A percentile compares a stretch with the other conserved stretches of the same genome.
Evolutionary conservation across 73 alveolate genomes (phyloP).

Genomic region (Paramecium biaurelia): DNA sequence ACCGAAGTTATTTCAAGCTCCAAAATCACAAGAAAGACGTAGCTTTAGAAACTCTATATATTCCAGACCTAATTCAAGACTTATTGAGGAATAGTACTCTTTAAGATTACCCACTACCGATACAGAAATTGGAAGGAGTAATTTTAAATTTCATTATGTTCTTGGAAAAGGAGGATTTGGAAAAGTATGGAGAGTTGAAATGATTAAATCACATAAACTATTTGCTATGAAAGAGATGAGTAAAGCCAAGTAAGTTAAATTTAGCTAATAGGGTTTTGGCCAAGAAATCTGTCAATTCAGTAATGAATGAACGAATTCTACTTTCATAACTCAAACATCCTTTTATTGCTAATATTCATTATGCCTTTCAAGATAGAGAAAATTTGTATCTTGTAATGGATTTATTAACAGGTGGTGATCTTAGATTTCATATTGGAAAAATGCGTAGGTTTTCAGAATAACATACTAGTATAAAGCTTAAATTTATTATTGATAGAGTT

Average conservation of each 20-base stretch:
- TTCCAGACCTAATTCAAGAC: not conserved
- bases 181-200: conserved; percentile 80
- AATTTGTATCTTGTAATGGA: conserved; percentile 78
- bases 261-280: conserved; percentile 69
- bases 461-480: conserved; percentile 70
- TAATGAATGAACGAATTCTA: conserved; percentile 80
- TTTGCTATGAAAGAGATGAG: conserved; percentile 83
- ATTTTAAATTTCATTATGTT: conserved; percentile 41
- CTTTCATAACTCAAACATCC: conserved; percentile 78
- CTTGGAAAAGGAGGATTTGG: conserved; percentile 55
- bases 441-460: conserved; percentile 70
- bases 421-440: conserved; percentile 73
- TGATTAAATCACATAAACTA: conserved; percentile 67
- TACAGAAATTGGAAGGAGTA: not conserved
- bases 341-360: conserved; percentile 81
- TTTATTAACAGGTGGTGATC: conserved; percentile 79
- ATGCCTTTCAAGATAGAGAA: conserved; percentile 82
- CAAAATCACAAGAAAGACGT: not conserved
- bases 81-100: not conserved
- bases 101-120: not conserved
- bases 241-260: conserved; percentile 50
- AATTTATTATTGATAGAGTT: conserved; percentile 61
- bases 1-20: not conserved
- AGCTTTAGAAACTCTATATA: not conserved
- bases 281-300: conserved; percentile 83